Conservation (phyloP, 2,329 filamentous ascomycete genomes). For the Torrubiellomyces zombiae region DNA sequence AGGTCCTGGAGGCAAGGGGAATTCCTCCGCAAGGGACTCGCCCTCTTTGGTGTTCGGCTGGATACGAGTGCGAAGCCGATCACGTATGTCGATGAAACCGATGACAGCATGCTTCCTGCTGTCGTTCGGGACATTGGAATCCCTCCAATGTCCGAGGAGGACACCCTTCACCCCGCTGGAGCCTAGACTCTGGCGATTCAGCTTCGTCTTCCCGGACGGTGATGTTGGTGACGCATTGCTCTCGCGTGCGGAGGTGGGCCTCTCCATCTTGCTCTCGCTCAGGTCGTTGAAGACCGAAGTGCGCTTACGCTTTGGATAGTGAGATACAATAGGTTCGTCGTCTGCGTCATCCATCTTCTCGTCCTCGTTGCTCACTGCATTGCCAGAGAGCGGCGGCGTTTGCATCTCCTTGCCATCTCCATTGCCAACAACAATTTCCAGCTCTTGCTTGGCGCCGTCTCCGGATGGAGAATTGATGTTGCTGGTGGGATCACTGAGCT, state of each 20-base stretch:
- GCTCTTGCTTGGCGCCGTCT: conserved; percentile 24
- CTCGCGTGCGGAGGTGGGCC: conserved; percentile 13
- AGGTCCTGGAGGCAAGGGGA: conserved; percentile 37
- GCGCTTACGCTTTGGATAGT: conserved; percentile 40
- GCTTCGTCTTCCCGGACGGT: conserved; percentile 11
- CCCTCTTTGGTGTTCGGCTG: conserved; percentile 32
- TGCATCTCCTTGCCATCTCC: conserved; percentile 18
- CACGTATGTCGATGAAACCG: conserved; percentile 45
- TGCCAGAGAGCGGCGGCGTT: conserved; percentile 18
- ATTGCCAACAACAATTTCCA: conserved; percentile 36
- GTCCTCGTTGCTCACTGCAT: conserved; percentile 22
- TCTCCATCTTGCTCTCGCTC: conserved; percentile 29
- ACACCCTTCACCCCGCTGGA: conserved; percentile 26
- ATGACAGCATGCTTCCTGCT: conserved; percentile 40
- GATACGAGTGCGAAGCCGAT: conserved; percentile 42
- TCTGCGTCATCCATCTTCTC: conserved; percentile 25
- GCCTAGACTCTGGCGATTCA: conserved; percentile 10
- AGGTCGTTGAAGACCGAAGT: conserved; percentile 30
- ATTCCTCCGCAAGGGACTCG: conserved; percentile 26
- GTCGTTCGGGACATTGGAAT: conserved; percentile 32
- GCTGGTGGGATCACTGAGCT: conserved; percentile 25
- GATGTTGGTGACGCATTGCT: conserved; percentile 11
- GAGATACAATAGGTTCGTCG: conserved; percentile 19
- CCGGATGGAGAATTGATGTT: conserved; percentile 21
- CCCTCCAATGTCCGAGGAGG: conserved; percentile 42